Percentiles rank a stretch among this genome's conserved stretches.
Evolutionary conservation across 495 filamentous ascomycete species (phyloP).

Genomic region (Thozetella sp.): DNA sequence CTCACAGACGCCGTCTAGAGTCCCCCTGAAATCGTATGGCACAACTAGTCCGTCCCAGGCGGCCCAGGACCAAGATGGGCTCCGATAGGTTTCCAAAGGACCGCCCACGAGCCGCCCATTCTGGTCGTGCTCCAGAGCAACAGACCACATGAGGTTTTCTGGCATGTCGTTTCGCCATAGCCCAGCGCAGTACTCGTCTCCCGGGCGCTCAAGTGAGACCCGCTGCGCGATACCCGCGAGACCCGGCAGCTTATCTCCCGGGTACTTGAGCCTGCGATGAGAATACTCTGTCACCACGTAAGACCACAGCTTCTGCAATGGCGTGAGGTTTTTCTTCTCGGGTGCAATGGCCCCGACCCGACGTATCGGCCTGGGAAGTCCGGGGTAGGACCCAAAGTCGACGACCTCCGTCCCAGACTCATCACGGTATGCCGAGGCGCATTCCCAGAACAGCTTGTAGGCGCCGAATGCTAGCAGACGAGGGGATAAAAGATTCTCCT

Average conservation of each 20-base stretch:
- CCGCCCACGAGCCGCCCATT: background rate
- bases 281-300: slow-evolving; percentile 16
- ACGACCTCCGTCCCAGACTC: background rate
- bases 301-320: slow-evolving; percentile 10
- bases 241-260: slow-evolving; percentile 21
- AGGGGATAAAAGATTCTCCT: slow-evolving; percentile 26
- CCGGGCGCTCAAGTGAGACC: background rate
- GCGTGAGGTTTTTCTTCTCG: background rate
- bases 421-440: slow-evolving; percentile 12
- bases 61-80: background rate
- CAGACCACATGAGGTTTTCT: background rate
- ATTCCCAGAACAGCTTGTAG: slow-evolving; percentile 31
- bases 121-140: background rate
- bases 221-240: slow-evolving; percentile 21
- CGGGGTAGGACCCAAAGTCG: background rate
- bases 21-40: background rate
- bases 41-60: background rate
- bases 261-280: slow-evolving; percentile 9
- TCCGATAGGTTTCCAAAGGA: background rate
- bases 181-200: background rate
- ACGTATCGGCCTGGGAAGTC: background rate
- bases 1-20: background rate
- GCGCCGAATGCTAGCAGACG: slow-evolving; percentile 22
- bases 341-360: background rate
- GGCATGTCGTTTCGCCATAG: background rate